Evolutionary conservation across 306 rosid genomes (phyloP), one percentile per base, ranked within the genome.

Genomic region (Echinosophora koreensis): DNA sequence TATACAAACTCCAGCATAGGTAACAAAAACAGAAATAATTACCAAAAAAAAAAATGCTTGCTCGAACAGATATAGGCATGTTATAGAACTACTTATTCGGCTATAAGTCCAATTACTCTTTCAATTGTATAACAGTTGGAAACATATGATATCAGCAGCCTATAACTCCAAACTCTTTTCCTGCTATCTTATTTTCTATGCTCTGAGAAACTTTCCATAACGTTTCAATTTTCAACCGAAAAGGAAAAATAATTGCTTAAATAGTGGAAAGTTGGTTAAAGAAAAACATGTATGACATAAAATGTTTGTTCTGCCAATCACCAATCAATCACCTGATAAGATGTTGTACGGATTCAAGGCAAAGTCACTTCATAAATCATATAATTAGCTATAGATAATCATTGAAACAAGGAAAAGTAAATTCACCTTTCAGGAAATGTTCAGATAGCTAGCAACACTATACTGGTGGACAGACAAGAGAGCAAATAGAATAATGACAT

Each of bases 361-460:
- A 72, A 22, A 63, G 13, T 30, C 27, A 22, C 35, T 39, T 41
- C 50, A 30, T 52, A n/a, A n/a, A n/a, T n/a, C n/a, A n/a, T n/a
- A n/a, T n/a, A 76, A 10, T 66, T 65, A 34, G 71, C 37, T 6
- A 60, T 22, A 14, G 49, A 66, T 8, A 52, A 66, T 42, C 18
- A 47, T 72, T 72, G 66, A 72, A 72, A 44, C 58, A 59, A 14
- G 11, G 4, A 6, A 65, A 73, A 12, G 15, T n/a, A 28, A 69
- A 42, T 37, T 6, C 15, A 44, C 17, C 42, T 13, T 34, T 11
- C 11, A 44, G 18, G 18, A 74, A 35, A 58, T 34, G 47, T 35
- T 18, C 35, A 64, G 38, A 57, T 10, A 34, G 34, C 44, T 65
- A n/a, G 39, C 58, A 80, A 44, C 41, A 61, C 22, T 28, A 61